Conservation (phyloP, 2,329 filamentous ascomycete genomes). For the Ophiostoma sp. region DNA sequence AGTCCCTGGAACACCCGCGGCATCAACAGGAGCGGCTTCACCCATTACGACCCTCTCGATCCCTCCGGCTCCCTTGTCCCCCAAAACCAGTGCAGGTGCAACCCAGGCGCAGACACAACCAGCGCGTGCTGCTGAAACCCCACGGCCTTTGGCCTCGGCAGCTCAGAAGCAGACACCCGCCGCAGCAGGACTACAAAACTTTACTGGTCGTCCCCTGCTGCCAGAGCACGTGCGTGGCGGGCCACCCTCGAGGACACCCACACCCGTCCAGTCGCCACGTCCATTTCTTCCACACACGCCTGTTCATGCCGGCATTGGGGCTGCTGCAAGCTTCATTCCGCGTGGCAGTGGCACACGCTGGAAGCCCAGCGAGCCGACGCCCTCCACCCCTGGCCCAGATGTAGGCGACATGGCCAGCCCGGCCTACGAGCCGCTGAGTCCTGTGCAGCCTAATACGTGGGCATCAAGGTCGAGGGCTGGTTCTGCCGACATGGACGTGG, state of each 20-base stretch:
- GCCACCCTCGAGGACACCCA: slow-evolving; percentile 20
- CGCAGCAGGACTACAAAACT: background rate
- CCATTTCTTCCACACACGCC: slow-evolving; percentile 23
- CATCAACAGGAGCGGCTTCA: background rate
- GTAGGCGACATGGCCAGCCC: slow-evolving; percentile 47
- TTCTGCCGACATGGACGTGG: slow-evolving; percentile 11
- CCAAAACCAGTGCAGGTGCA: background rate
- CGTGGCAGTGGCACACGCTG: slow-evolving; percentile 51
- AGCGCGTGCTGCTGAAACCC: slow-evolving; percentile 1
- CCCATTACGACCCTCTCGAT: background rate
- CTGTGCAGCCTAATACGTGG: slow-evolving; percentile 39
- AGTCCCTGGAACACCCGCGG: background rate
- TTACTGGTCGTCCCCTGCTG: slow-evolving; percentile 16
- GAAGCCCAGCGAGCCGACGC: slow-evolving; percentile 49
- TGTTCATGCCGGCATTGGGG: background rate
- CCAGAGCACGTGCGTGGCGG: slow-evolving; percentile 22
- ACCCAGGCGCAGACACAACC: background rate
- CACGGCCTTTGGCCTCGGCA: slow-evolving; percentile 16
- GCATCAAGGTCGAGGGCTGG: slow-evolving; percentile 6
- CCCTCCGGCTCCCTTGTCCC: background rate
- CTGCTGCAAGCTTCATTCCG: slow-evolving; percentile 22
- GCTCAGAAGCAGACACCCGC: slow-evolving; percentile 18
- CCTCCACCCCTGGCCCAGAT: slow-evolving; percentile 49
- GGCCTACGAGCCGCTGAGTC: slow-evolving; percentile 55
- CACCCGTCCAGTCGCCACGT: slow-evolving; percentile 23